Evolutionary conservation across 1,284 basidiomycete species (phyloP), one percentile per base, ranked within the genome.

Genomic region (Naganishia sp.): DNA sequence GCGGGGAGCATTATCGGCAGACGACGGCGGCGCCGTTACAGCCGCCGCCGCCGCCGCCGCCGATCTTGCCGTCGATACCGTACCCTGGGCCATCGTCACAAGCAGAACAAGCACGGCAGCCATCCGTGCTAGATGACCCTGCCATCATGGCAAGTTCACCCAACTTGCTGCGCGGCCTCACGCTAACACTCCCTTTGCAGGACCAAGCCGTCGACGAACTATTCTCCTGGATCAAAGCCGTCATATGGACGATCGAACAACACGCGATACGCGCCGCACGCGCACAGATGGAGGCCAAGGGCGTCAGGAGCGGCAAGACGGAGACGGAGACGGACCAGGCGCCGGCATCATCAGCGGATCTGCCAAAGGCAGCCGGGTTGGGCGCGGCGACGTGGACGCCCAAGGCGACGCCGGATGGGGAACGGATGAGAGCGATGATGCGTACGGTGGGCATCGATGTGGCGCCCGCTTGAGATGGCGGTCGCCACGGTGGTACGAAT

Each of bases 191-290:
- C 13, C 10, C 45, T 43, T 10, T 17, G n/a, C 63, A 79, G 77
- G 77, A 80, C 65, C 75, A 77, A 53, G 75, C 76, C 0, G 76
- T 78, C 0, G 68, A 74, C 52, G 77, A 78, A 66, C 70, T 80
- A 31, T 80, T 80, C 74, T 77, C 76, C 66, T 80, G 78, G 78
- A 79, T 80, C 60, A 80, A 80, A 70, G 75, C 77, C 1, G 76
- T 79, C 53, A 76, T 79, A 32, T 80, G 77, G 77, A 77, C 77
- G 32, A 79, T 78, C 51, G 77, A 79, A 67, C 78, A 80, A 69
- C 75, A 77, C 18, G 78, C 77, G 11, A 62, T 66, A 23, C 65
- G 65, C 11, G 53, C 65, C 4, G 65, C 57, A 21, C 65, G 58
- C n/a, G 47, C 58, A 43, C 57, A 61, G 35, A 65, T 65, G 63